Evolutionary conservation across 2,329 filamentous ascomycete species (phyloP).

Genomic region (Xylaria sp.): DNA sequence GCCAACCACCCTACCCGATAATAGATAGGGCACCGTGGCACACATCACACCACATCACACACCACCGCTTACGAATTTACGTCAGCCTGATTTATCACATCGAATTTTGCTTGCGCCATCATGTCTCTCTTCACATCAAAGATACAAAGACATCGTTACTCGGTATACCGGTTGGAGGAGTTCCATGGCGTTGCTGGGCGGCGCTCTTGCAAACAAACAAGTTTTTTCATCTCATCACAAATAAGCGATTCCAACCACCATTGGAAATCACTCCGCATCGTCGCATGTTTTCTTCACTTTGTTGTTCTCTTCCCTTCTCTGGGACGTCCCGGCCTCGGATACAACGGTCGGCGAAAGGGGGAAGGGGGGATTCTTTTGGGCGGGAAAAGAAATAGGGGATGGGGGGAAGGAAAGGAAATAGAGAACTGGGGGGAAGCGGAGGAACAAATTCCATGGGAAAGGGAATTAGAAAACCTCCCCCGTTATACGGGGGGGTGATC

Average conservation of each 20-base stretch:
- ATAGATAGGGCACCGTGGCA: constrained; percentile 10
- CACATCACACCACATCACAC: neutral
- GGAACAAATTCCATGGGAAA: constrained; percentile 8
- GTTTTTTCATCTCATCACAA: neutral
- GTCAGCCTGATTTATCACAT: constrained; percentile 11
- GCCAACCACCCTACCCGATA: constrained; percentile 1
- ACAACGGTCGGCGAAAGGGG: too few species aligned
- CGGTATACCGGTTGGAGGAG: neutral
- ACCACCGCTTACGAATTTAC: constrained; percentile 17
- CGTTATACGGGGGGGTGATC: too few species aligned
- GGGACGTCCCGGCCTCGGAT: too few species aligned
- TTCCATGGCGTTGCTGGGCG: constrained; percentile 22
- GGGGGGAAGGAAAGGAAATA: neutral
- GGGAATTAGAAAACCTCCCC: too few species aligned
- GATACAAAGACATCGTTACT: constrained; percentile 7
- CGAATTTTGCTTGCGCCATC: constrained; percentile 7
- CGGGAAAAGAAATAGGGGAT: neutral
- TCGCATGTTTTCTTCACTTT: too few species aligned
- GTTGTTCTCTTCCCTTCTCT: too few species aligned
- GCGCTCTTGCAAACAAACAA: constrained; percentile 17
- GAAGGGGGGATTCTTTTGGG: neutral
- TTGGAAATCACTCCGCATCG: neutral
- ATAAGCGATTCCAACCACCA: neutral
- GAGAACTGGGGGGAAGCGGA: neutral
- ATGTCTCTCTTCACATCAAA: neutral